Conservation (phyloP, 768 basidiomycete species). For the Naganishia vishniacii region DNA sequence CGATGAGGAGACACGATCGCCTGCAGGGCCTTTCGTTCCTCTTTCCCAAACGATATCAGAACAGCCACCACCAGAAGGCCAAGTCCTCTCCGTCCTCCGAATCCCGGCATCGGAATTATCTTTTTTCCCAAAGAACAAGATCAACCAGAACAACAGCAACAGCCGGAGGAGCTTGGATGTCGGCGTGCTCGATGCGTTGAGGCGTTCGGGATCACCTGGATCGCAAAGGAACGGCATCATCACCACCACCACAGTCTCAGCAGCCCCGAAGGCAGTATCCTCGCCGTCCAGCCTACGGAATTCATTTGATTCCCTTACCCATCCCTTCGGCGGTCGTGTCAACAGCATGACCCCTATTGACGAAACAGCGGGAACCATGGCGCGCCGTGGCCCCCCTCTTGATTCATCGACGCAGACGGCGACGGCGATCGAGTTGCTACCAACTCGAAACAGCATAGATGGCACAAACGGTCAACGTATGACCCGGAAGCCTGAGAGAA, state of each 20-base stretch:
- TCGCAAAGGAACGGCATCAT: conserved; percentile 1
- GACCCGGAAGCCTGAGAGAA: neutral
- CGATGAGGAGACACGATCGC: neutral
- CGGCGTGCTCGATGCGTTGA: neutral
- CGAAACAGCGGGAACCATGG: no score
- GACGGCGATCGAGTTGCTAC: neutral
- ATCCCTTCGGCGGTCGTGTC: neutral
- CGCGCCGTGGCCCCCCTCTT: no score
- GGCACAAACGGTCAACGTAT: neutral
- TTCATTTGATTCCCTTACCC: conserved; percentile 13
- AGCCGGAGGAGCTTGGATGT: neutral
- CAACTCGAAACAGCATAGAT: neutral
- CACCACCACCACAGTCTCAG: no score
- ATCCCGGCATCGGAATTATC: conserved; percentile 13
- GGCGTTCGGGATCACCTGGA: conserved; percentile 1
- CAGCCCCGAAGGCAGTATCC: conserved; percentile 6
- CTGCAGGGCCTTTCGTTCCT: neutral
- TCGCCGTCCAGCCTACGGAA: conserved; percentile 16
- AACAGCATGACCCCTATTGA: conserved; percentile 20
- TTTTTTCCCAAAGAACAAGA: conserved; percentile 5
- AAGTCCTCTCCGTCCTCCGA: conserved; percentile 4
- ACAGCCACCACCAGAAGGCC: neutral
- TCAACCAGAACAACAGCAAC: neutral
- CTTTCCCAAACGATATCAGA: neutral
- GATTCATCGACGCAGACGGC: no score